Evolutionary conservation across 768 basidiomycete species (phyloP).

Genomic region (Trichaptum fuscoviolaceum): DNA sequence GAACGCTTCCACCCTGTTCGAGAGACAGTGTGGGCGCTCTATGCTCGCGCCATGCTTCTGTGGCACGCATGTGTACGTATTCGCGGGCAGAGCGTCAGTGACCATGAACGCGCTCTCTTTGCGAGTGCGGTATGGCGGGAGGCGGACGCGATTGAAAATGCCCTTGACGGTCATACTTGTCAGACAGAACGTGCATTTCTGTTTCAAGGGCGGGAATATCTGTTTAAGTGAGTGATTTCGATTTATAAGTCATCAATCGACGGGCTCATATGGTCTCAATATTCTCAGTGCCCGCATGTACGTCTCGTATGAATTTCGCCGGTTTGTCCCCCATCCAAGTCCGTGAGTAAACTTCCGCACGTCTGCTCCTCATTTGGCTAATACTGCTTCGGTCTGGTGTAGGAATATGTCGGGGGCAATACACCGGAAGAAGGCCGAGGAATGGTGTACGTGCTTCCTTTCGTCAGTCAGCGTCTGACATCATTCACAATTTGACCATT

Average conservation of each 20-base stretch:
- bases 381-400: not conserved
- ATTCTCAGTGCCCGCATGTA: constrained; percentile 56
- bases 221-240: constrained; percentile 60
- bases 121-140: constrained; percentile 67
- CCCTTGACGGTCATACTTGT: constrained; percentile 61
- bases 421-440: constrained; percentile 53
- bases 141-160: constrained; percentile 58
- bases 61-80: constrained; percentile 71
- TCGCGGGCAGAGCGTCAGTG: constrained; percentile 37
- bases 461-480: constrained; percentile 4
- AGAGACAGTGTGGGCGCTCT: constrained; percentile 71
- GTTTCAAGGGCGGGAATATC: constrained; percentile 64
- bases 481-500: constrained; percentile 8
- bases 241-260: constrained; percentile 6
- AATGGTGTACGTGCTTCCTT: constrained; percentile 52
- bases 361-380: constrained; percentile 2
- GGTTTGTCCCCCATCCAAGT: constrained; percentile 54
- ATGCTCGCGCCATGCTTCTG: constrained; percentile 61
- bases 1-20: constrained; percentile 37
- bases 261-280: constrained; percentile 9
- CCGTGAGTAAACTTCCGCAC: constrained; percentile 35
- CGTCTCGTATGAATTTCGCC: constrained; percentile 64
- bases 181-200: constrained; percentile 61
- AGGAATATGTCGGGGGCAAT: constrained; percentile 40
- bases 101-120: constrained; percentile 54